Conservation (phyloP, 768 basidiomycete genomes). For the Lactarius psammicola region DNA sequence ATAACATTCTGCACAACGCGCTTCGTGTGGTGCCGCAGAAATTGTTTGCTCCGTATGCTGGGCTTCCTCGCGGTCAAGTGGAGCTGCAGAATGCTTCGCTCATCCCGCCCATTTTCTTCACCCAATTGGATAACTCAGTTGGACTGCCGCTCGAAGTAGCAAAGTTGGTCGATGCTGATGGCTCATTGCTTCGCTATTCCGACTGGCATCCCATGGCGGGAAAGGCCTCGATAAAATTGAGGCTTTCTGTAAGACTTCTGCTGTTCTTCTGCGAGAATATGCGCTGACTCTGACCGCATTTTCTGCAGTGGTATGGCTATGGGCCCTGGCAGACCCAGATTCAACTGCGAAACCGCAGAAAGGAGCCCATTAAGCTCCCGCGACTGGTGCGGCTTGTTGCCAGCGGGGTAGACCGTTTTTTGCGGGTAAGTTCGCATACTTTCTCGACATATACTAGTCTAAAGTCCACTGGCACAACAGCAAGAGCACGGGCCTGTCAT, state of each 20-base stretch:
- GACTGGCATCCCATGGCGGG: constrained; percentile 22
- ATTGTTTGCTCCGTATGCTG: constrained; percentile 23
- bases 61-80: constrained; percentile 15
- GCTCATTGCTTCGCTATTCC: constrained; percentile 4
- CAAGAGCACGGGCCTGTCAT: constrained; percentile 10
- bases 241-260: constrained; percentile 14
- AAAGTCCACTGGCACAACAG: constrained; percentile 5
- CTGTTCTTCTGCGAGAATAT: background rate
- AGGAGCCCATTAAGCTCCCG: constrained; percentile 19
- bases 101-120: constrained; percentile 18
- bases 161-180: constrained; percentile 11
- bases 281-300: background rate
- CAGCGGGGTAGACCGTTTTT: constrained; percentile 22
- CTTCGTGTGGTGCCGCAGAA: constrained; percentile 13
- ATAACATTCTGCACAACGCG: background rate
- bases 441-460: background rate
- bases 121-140: constrained; percentile 5
- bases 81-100: constrained; percentile 17
- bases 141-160: constrained; percentile 19
- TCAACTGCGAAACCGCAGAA: constrained; percentile 22
- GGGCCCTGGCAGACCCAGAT: constrained; percentile 21
- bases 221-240: constrained; percentile 21
- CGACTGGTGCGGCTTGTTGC: constrained; percentile 23
- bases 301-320: constrained; percentile 19
- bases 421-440: constrained; percentile 8